Evolutionary conservation across 352 stramenopile species (phyloP), one percentile per base, ranked within the genome.

Genomic region (Halophytophthora polymorphica): DNA sequence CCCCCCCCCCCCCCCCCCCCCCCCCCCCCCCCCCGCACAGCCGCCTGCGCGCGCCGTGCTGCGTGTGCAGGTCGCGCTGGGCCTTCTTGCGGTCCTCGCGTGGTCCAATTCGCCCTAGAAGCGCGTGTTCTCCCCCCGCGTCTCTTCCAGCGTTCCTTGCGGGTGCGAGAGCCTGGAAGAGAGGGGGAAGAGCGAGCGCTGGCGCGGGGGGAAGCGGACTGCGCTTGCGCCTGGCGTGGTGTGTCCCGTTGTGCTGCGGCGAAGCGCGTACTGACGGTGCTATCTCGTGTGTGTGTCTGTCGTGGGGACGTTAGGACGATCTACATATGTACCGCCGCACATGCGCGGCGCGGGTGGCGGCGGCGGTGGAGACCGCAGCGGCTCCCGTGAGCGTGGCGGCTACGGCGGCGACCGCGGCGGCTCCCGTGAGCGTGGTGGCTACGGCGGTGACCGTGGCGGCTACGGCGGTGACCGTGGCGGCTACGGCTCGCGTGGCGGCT

Each of bases 321-420:
- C 69, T 47, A 67, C 76, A 57, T 91, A 91, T 70, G 73, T 91
- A 42, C 80, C 80, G 49, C 80, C 80, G 31, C 80, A 91, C 60
- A 64, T 91, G 58, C 71, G 77, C 55, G 55, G 69, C 22, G 51
- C 48, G 33, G 64, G 65, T 36, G 73, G 66, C 29, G 57, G 66
- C 31, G 60, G 65, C 6, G 64, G 50, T 28, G 58, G 53, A 42
- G 56, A 63, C 15, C 46, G 56, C n/a, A 48, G 62, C 25, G 71
- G 56, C 28, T 56, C 65, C 53, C 52, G 65, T 49, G 61, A 62
- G 3, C 57, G 54, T 46, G 54, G 61, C 15, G 58, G 52, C 33
- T 53, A 61, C 0, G 64, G 69, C 31, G 50, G 70, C 19, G 49
- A 54, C 18, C 47, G 53, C 10, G 62, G 62, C 38, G 45, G 53